Evolutionary conservation across 176 grass and related monocot species (phyloP), one percentile per base, ranked within the genome.

Genomic region (Luzula sylvatica): DNA sequence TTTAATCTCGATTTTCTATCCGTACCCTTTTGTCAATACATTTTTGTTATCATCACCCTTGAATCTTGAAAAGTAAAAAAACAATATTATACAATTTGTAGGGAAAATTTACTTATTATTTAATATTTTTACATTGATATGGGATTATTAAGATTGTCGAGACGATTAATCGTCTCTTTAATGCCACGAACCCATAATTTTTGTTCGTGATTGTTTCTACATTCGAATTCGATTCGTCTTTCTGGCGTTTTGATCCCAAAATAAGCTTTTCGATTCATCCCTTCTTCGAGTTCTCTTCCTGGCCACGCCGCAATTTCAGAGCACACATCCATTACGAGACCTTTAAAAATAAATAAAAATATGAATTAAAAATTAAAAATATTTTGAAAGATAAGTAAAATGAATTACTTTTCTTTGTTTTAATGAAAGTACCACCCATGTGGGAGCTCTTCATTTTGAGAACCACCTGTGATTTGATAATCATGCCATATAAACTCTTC

Each of bases 401-500:
- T 23, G 19, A 16, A 72, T 86, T 86, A 95, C 89, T 66, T 48
- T 95, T 95, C 52, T 88, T 88, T 20, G 83, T 95, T 29, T 95
- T 95, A 41, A 88, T 70, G 62, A 82, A 95, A 14, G 89, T 82
- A 8, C 89, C 89, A 3, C 66, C 89, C 80, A 95, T 95, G n/a
- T 95, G 89, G 3, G 70, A 66, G 16, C 89, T 95, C 65, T 81
- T 87, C 77, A 88, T 88, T 59, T 86, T 95, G 23, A 88, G 46
- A 57, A 87, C 32, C 42, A 94, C 82, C 87, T 92, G n/a, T n/a
- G n/a, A n/a, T n/a, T n/a, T n/a, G n/a, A n/a, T n/a, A n/a, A n/a
- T n/a, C n/a, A n/a, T n/a, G 72, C 30, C 0, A 35, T 23, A 69
- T 11, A 11, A 27, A 11, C 1, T 42, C 8, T 30, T 51, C 39